Percentiles rank a stretch among this genome's conserved stretches.
Evolutionary conservation across 2,329 filamentous ascomycete genomes (phyloP).

Genomic region (Curvularia sp.): DNA sequence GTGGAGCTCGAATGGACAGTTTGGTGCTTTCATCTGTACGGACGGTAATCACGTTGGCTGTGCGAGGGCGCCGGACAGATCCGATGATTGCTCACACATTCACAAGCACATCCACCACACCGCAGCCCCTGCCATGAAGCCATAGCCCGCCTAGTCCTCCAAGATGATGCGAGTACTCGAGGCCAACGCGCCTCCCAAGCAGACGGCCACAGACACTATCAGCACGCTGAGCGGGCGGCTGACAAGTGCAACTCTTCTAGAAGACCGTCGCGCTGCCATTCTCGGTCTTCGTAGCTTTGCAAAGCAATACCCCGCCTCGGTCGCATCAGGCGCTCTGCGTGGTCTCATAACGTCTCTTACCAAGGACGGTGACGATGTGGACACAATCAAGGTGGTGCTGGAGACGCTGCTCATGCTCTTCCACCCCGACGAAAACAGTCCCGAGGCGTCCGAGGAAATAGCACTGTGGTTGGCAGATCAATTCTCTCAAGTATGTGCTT

Average conservation of each 20-base stretch:
- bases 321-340: constrained; percentile 89
- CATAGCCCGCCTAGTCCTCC: constrained; percentile 22
- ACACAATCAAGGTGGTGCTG: constrained; percentile 92
- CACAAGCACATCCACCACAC: constrained; percentile 3
- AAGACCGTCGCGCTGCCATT: constrained; percentile 89
- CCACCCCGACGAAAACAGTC: constrained; percentile 68
- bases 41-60: not conserved
- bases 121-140: constrained; percentile 25
- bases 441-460: constrained; percentile 95
- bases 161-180: constrained; percentile 65
- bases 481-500: constrained; percentile 78
- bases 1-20: constrained; percentile 24
- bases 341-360: constrained; percentile 84
- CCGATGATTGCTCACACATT: constrained; percentile 2
- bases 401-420: constrained; percentile 97
- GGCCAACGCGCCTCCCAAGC: constrained; percentile 84
- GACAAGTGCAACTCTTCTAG: constrained; percentile 86
- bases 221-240: constrained; percentile 86
- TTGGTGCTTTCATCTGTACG: not conserved
- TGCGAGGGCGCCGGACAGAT: not conserved
- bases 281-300: constrained; percentile 93
- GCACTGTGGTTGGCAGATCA: constrained; percentile 96
- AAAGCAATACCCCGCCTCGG: constrained; percentile 94
- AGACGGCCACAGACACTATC: constrained; percentile 95
- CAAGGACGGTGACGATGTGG: constrained; percentile 91